Evolutionary conservation across 345 rosid genomes (phyloP).

Genomic region (Eucalyptus regnans): DNA sequence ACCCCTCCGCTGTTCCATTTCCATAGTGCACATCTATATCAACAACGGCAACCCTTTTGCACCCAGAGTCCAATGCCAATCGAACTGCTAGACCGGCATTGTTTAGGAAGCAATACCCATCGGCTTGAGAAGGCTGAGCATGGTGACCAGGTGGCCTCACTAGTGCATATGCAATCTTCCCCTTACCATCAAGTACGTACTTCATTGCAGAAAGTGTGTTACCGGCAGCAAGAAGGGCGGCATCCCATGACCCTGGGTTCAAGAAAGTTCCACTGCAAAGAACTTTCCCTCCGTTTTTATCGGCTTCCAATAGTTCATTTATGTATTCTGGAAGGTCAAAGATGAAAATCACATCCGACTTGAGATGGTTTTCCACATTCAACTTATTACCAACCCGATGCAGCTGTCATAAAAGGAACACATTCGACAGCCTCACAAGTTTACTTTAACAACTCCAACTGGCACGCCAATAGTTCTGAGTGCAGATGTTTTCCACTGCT

Average conservation of each 20-base stretch:
- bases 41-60: slow-evolving; percentile 39
- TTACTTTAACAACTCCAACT: background rate
- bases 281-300: slow-evolving; percentile 37
- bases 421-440: background rate
- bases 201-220: slow-evolving; percentile 72
- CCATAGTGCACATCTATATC: slow-evolving; percentile 93
- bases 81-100: slow-evolving; percentile 71
- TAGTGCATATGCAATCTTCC: slow-evolving; percentile 51
- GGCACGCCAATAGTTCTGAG: background rate
- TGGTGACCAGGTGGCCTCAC: slow-evolving; percentile 98
- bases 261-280: slow-evolving; percentile 55
- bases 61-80: slow-evolving; percentile 49
- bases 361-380: background rate
- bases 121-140: slow-evolving; percentile 79
- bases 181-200: slow-evolving; percentile 49
- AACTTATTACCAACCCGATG: background rate
- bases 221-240: slow-evolving; percentile 79
- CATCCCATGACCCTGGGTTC: slow-evolving; percentile 69
- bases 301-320: slow-evolving; percentile 40
- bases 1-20: slow-evolving; percentile 89
- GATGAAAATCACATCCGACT: background rate
- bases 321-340: slow-evolving; percentile 38
- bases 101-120: slow-evolving; percentile 89
- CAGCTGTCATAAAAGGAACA: background rate
- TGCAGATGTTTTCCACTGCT: background rate